Conservation (phyloP, 805 yeast genomes). For the Candida incommunis region DNA sequence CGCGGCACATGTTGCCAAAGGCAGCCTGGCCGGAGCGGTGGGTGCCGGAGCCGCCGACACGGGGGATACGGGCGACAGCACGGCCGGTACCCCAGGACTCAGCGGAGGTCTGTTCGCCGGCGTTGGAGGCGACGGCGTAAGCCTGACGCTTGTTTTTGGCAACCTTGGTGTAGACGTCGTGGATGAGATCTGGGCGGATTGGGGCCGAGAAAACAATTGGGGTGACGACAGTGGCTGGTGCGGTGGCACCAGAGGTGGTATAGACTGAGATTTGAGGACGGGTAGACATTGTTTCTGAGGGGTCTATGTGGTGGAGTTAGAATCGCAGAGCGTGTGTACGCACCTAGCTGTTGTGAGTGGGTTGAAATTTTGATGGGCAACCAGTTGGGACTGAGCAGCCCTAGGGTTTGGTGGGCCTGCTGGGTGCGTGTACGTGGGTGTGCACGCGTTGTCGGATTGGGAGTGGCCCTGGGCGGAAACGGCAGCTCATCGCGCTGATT, state of each 20-base stretch:
- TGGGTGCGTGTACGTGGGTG: background rate
- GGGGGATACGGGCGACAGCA: conserved; percentile 99
- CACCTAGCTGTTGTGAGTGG: background rate
- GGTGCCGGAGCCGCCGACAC: conserved; percentile 99
- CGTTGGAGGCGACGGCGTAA: conserved; percentile 97
- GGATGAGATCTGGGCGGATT: conserved; percentile 98
- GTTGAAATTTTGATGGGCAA: background rate
- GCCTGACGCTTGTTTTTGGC: conserved; percentile 99
- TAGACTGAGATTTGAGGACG: conserved; percentile 97
- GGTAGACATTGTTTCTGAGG: conserved; percentile 36
- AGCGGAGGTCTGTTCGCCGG: conserved; percentile 99
- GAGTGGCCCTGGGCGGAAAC: too few relatives aligned
- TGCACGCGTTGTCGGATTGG: too few relatives aligned
- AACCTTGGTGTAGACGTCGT: conserved; percentile 94
- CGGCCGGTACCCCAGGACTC: conserved; percentile 99
- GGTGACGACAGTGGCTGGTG: conserved; percentile 73
- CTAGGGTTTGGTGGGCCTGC: background rate
- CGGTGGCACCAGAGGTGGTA: conserved; percentile 75
- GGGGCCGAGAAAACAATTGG: conserved; percentile 99
- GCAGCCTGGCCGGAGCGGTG: conserved; percentile 99
- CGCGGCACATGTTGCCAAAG: conserved; percentile 99
- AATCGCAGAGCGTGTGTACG: too few relatives aligned
- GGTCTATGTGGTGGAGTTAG: background rate
- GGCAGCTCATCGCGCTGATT: too few relatives aligned
- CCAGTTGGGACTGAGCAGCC: background rate